Evolutionary conservation across 2,329 filamentous ascomycete species (phyloP).

Genomic region (Claviceps africana): DNA sequence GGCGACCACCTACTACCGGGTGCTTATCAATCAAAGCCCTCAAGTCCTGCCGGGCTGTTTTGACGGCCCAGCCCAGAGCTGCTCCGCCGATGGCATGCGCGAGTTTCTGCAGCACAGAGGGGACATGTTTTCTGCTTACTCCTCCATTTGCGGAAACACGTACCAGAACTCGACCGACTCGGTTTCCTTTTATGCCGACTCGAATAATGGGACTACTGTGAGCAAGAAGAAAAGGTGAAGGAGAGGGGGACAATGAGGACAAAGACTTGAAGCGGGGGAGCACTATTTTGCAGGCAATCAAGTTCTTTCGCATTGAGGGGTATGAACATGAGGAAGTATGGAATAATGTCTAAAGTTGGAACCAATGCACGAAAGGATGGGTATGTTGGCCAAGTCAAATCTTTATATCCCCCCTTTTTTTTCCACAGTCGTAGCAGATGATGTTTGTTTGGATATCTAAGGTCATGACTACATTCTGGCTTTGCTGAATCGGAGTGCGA

Average conservation of each 20-base stretch:
- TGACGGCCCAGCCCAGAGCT: slow-evolving; percentile 30
- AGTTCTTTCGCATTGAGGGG: neutral
- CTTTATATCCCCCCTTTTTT: no score
- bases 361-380: no score
- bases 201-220: slow-evolving; percentile 14
- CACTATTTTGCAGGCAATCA: neutral
- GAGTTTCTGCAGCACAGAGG: slow-evolving; percentile 24
- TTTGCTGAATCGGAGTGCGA: no score
- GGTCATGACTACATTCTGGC: no score
- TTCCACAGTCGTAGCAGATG: no score
- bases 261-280: neutral
- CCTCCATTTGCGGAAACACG: slow-evolving; percentile 22
- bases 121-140: slow-evolving; percentile 26
- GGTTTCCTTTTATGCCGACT: slow-evolving; percentile 19
- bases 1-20: slow-evolving; percentile 24
- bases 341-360: no score
- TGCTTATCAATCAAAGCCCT: slow-evolving; percentile 29
- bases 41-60: slow-evolving; percentile 27
- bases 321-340: no score
- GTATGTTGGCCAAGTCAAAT: no score
- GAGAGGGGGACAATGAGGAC: neutral
- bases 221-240: neutral
- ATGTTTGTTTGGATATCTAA: no score
- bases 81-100: slow-evolving; percentile 25
- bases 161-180: slow-evolving; percentile 22